Evolutionary conservation across 257 asterid species (phyloP).

Genomic region (Gentiana macrophylla): DNA sequence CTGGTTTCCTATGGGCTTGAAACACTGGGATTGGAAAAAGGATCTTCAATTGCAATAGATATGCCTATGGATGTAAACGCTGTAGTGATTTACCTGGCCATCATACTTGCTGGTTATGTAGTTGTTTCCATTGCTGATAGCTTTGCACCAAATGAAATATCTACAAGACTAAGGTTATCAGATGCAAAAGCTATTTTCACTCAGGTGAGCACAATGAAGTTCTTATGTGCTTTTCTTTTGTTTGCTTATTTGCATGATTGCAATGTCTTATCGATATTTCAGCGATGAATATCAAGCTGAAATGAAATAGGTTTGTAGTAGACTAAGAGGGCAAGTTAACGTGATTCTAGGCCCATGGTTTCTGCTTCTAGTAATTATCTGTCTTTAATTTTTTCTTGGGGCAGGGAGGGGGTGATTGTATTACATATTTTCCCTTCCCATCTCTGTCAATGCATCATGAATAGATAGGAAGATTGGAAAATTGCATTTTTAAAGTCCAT

Average conservation of each 20-base stretch:
- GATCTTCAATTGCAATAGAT: conserved; percentile 87
- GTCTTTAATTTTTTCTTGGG: too few species aligned
- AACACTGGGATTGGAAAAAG: conserved; percentile 66
- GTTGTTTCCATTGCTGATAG: conserved; percentile 99
- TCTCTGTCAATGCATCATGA: too few species aligned
- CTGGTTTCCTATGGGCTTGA: conserved; percentile 73
- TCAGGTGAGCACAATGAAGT: conserved; percentile 40
- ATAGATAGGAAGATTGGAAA: too few species aligned
- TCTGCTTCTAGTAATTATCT: too few species aligned
- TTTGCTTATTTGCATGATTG: neutral
- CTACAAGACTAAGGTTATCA: conserved; percentile 73
- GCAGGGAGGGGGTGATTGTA: too few species aligned
- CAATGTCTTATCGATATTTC: neutral
- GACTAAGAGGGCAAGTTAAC: too few species aligned
- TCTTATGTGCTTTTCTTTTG: conserved; percentile 4
- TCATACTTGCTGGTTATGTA: conserved; percentile 77
- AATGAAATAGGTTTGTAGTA: too few species aligned
- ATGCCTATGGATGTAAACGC: conserved; percentile 96
- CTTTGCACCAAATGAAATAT: conserved; percentile 80
- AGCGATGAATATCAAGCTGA: neutral
- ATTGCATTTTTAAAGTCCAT: too few species aligned
- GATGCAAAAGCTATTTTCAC: conserved; percentile 87
- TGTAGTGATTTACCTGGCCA: conserved; percentile 89
- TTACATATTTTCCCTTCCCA: too few species aligned
- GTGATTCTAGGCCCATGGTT: too few species aligned